Percentiles rank a stretch among this genome's conserved stretches.
phyloP scores from a whole-genome alignment of 1,284 basidiomycete species.

The Ceraceosorus guamensis region DNA sequence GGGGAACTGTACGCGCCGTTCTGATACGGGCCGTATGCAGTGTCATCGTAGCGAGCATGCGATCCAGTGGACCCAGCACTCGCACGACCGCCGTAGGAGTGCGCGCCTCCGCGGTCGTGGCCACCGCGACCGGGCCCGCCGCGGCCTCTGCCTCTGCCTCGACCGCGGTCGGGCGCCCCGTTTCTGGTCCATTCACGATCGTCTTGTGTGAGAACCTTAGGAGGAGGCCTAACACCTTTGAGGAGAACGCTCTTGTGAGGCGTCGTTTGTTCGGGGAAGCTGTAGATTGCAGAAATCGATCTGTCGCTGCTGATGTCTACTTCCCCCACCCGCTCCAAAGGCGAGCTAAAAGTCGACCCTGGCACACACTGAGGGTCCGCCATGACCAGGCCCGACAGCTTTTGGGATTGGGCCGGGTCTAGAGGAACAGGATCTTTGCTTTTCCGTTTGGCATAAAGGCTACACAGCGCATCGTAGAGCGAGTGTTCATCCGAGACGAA shows the following conservation, averaged over 20 bases:
- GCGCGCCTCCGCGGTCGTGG: constrained; percentile 15
- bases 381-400: constrained; percentile 71
- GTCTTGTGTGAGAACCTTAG: constrained; percentile 60
- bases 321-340: constrained; percentile 51
- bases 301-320: constrained; percentile 75
- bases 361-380: constrained; percentile 84
- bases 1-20: neutral
- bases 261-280: constrained; percentile 75
- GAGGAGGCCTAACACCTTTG: constrained; percentile 62
- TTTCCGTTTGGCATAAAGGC: constrained; percentile 79
- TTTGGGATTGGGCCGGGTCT: constrained; percentile 64
- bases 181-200: constrained; percentile 66
- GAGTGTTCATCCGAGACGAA: constrained; percentile 79
- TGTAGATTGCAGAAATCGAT: constrained; percentile 78
- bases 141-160: constrained; percentile 49
- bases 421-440: constrained; percentile 52
- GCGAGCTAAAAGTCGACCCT: constrained; percentile 78
- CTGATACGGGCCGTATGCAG: neutral
- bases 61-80: neutral
- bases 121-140: constrained; percentile 26
- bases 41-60: neutral
- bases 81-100: neutral
- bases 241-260: constrained; percentile 81
- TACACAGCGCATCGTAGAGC: constrained; percentile 75
- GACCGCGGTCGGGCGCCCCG: constrained; percentile 47